Conservation (phyloP, 1,284 basidiomycete species). For the Tylopilus orsonianus region DNA sequence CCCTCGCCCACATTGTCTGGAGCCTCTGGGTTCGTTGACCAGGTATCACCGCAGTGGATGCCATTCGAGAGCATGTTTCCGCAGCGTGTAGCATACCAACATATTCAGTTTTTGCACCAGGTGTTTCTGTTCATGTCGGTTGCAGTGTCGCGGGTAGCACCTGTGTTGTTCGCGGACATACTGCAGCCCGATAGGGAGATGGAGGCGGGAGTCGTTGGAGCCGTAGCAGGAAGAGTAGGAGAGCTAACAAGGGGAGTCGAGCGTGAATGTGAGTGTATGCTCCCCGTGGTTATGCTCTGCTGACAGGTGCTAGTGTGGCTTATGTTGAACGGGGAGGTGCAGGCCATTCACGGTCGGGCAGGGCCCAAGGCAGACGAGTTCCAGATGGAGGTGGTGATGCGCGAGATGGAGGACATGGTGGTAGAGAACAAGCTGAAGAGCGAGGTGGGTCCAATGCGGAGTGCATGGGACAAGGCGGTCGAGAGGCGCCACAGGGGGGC, state of each 20-base stretch:
- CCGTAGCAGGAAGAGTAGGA: constrained; percentile 23
- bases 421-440: constrained; percentile 59
- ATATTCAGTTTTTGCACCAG: constrained; percentile 74
- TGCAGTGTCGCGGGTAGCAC: constrained; percentile 66
- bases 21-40: constrained; percentile 29
- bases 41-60: constrained; percentile 23
- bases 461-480: constrained; percentile 47
- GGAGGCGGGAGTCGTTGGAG: constrained; percentile 24
- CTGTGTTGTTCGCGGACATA: constrained; percentile 52
- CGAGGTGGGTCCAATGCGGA: constrained; percentile 52
- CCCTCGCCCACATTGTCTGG: constrained; percentile 31
- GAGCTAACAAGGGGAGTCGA: constrained; percentile 25
- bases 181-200: constrained; percentile 16
- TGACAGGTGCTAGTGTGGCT: constrained; percentile 24
- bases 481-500: background rate
- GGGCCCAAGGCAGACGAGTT: constrained; percentile 23
- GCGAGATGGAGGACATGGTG: constrained; percentile 62
- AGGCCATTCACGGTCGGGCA: background rate
- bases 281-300: background rate
- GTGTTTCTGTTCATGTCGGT: constrained; percentile 71
- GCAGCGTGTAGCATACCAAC: constrained; percentile 65
- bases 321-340: constrained; percentile 24
- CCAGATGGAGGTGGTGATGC: constrained; percentile 44
- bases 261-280: constrained; percentile 28
- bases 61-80: constrained; percentile 59